These are phyloP conservation scores for Neofusicoccum parvum DNA, from an alignment of 2,329 filamentous ascomycete species.

Conservation along the genomic window DNA sequence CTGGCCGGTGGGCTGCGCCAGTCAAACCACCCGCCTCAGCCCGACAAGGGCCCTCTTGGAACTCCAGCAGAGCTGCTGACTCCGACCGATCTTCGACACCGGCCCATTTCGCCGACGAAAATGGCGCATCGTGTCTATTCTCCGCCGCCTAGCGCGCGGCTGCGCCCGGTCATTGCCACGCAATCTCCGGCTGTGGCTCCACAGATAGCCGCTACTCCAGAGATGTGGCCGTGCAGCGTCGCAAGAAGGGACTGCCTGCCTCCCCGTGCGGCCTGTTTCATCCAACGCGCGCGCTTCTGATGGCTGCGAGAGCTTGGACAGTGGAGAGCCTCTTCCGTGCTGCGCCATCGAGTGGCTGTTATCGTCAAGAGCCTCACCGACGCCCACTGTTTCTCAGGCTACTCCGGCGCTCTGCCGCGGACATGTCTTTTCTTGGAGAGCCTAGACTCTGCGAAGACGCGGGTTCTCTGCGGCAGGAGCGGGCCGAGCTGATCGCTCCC, in stretches of 20 bases:
- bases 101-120: background rate
- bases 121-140: background rate
- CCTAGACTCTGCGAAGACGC: background rate
- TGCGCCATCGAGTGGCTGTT: background rate
- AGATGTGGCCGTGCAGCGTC: conserved; percentile 3
- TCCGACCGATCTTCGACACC: background rate
- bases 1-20: background rate
- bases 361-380: background rate
- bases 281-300: conserved; percentile 1
- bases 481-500: conserved; percentile 16
- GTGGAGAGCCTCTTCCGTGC: background rate
- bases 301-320: background rate
- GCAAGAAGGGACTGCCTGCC: background rate
- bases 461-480: background rate
- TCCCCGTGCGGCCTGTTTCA: conserved; percentile 6
- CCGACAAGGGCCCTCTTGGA: background rate
- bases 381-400: background rate
- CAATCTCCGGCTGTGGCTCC: conserved; percentile 7
- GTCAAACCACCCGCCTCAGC: background rate
- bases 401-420: background rate
- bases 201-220: background rate
- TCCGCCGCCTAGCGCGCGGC: background rate
- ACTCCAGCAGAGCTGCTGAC: background rate
- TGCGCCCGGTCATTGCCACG: background rate
- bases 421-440: background rate